Evolutionary conservation across 2,329 filamentous ascomycete genomes (phyloP).

Genomic region (Exutisphaerella laricina): DNA sequence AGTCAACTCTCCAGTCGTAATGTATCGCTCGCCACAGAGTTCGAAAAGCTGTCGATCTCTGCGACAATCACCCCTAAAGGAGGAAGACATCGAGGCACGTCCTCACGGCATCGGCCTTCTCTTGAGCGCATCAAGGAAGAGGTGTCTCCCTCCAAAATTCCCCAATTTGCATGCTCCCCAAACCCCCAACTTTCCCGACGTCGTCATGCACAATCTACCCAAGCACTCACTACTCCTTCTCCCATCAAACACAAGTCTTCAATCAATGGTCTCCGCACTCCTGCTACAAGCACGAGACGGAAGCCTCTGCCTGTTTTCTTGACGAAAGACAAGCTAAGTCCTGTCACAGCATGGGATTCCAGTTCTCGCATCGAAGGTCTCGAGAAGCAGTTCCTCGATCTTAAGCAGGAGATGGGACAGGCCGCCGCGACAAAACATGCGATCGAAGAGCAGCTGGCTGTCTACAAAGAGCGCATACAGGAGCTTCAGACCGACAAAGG

Average conservation of each 20-base stretch:
- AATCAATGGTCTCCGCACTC: conserved; percentile 25
- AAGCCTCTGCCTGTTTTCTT: conserved; percentile 63
- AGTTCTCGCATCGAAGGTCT: conserved; percentile 70
- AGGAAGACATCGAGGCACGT: conserved; percentile 10
- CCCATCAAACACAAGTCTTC: conserved; percentile 28
- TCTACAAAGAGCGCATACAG: conserved; percentile 60
- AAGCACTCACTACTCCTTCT: conserved; percentile 26
- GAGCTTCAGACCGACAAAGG: conserved; percentile 28
- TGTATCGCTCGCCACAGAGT: conserved; percentile 28
- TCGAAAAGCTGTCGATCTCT: conserved; percentile 27
- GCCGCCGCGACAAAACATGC: conserved; percentile 62
- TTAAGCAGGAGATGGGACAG: conserved; percentile 67
- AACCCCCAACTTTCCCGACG: conserved; percentile 25
- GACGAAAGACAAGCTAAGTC: conserved; percentile 49
- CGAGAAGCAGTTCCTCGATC: conserved; percentile 64
- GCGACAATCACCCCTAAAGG: no score
- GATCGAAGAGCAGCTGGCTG: conserved; percentile 66
- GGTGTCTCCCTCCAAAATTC: conserved; percentile 32
- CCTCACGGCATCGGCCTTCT: conserved; percentile 25
- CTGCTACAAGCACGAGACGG: conserved; percentile 18
- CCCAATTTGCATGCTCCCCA: conserved; percentile 30
- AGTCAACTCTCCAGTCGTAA: conserved; percentile 25
- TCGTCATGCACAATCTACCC: conserved; percentile 29
- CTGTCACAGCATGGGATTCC: conserved; percentile 65
- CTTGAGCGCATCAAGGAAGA: conserved; percentile 31